phyloP scores from a whole-genome alignment of 2,329 filamentous ascomycete genomes.

The Colletotrichum aenigma region DNA sequence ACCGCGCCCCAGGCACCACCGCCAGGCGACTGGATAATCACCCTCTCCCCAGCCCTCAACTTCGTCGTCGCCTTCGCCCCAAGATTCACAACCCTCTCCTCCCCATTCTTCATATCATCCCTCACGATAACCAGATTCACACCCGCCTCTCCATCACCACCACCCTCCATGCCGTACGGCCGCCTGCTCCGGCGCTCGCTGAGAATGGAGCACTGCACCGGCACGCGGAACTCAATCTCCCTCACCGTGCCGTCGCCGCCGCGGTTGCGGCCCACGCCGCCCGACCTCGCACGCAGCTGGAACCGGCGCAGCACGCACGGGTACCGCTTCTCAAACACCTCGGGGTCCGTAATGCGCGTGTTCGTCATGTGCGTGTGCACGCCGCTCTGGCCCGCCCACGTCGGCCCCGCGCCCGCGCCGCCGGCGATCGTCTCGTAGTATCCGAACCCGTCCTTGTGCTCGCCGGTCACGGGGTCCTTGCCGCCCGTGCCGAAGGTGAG shows the following conservation, averaged over 20 bases:
- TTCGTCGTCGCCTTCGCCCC: constrained; percentile 22
- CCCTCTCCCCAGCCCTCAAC: constrained; percentile 11
- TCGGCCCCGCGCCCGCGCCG: constrained; percentile 73
- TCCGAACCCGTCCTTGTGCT: constrained; percentile 73
- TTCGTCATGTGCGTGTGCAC: constrained; percentile 91
- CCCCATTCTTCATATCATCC: constrained; percentile 29
- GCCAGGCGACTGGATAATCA: constrained; percentile 20
- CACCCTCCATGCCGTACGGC: constrained; percentile 77
- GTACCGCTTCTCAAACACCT: constrained; percentile 79
- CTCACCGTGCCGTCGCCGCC: constrained; percentile 80
- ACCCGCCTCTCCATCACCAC: constrained; percentile 70
- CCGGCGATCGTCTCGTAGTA: constrained; percentile 89
- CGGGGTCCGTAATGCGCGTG: constrained; percentile 80
- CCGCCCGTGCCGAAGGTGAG: constrained; percentile 84
- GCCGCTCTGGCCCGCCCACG: constrained; percentile 75
- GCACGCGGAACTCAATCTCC: constrained; percentile 82
- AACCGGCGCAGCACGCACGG: constrained; percentile 76
- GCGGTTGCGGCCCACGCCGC: constrained; percentile 66
- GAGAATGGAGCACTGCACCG: constrained; percentile 79
- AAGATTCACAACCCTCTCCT: constrained; percentile 31
- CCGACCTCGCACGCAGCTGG: constrained; percentile 64
- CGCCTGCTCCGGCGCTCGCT: constrained; percentile 77
- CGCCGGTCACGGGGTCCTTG: constrained; percentile 54
- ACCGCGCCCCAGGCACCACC: constrained; percentile 17
- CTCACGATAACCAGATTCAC: constrained; percentile 69